Percentiles rank a stretch among this genome's conserved stretches.
Conservation (phyloP, 345 rosid species). For the Citrus unshiu region DNA sequence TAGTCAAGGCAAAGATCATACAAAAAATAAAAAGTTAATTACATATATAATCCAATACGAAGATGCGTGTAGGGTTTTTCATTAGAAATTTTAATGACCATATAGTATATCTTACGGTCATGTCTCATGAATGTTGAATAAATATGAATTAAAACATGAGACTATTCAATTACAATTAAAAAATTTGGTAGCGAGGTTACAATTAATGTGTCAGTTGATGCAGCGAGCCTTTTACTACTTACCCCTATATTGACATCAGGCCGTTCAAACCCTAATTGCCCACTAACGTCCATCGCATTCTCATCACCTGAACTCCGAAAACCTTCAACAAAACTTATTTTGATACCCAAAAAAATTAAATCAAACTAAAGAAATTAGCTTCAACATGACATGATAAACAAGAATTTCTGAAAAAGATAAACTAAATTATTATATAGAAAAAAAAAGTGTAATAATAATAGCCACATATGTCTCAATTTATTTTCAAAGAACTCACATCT, state of each 20-base stretch:
- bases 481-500: background rate
- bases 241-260: slow-evolving; percentile 7
- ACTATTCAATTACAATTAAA: too few relatives aligned
- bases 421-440: background rate
- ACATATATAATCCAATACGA: too few relatives aligned
- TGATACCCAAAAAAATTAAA: background rate
- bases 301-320: background rate
- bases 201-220: background rate
- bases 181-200: background rate
- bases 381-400: background rate
- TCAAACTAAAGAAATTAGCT: background rate
- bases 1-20: background rate
- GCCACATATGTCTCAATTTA: too few relatives aligned
- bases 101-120: background rate
- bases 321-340: slow-evolving; percentile 11
- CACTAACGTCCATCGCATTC: background rate
- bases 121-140: background rate
- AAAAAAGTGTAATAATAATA: too few relatives aligned
- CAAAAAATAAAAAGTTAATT: background rate
- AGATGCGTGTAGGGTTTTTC: background rate
- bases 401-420: background rate
- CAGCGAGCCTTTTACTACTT: background rate
- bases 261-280: slow-evolving; percentile 17
- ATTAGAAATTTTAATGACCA: background rate
- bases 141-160: background rate